Base-by-base conservation (phyloP, 495 filamentous ascomycete genomes). In the Amniculicola lignicola region DNA sequence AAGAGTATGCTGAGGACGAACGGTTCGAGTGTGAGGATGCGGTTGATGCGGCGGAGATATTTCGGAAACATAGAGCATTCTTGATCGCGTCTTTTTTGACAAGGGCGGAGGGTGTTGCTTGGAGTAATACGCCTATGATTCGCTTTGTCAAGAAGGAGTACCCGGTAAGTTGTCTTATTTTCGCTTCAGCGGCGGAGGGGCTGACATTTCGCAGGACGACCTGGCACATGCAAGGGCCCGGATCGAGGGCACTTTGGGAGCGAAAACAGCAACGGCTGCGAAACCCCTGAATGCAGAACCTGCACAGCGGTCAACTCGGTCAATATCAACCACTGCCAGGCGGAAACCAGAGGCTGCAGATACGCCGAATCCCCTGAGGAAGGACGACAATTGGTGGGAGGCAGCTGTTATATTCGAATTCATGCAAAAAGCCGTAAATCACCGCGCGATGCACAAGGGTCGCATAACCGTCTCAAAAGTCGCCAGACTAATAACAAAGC, bases 61-160 rank as follows among this genome's bases (percentile, higher is more conserved):
- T 84, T 47, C 69, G 79, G 38, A 72, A 76, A 51, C 81, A 85
- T 63, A 69, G 70, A 25, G 38, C 70, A 27, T 83, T 82, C 59
- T 61, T 86, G 39, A 69, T 85, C 2, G 73, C 77, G 24, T 75
- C 75, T 11, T 84, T 86, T 80, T 61, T 83, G 7, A 77, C 76
- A 42, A 74, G 68, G 2, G 77, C 79, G 47, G 77, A 81, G 63
- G 74, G 72, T 27, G 65, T 82, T 24, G 67, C 73, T 19, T 86
- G 83, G 83, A 68, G 65, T 19, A 73, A 73, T 41, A 82, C 77
- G 7, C 74, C 72, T 51, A 66, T 85, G 7, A 78, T 77, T 54
- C 65, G 70, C 25, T 75, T 83, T 63, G 73, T 81, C 24, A 72
- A 67, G 40, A 65, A 74, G 44, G 74, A 76, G 50, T 82, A 78